Conservation (phyloP, 2,329 filamentous ascomycete genomes). For the Colletotrichum sp. region DNA sequence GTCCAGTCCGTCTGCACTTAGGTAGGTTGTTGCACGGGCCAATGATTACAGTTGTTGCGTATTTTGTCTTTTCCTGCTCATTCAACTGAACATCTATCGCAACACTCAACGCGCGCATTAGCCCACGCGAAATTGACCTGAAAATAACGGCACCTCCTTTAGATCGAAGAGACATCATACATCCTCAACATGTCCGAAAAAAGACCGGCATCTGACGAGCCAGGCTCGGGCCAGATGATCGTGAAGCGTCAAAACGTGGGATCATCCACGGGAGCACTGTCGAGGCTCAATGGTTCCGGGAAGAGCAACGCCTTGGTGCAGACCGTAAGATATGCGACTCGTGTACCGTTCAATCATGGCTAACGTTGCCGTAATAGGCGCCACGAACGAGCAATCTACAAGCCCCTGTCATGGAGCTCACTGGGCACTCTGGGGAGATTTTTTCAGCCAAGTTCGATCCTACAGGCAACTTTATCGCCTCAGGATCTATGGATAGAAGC, state of each 20-base stretch:
- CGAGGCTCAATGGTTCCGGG: constrained; percentile 55
- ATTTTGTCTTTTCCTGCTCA: neutral
- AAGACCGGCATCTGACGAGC: constrained; percentile 84
- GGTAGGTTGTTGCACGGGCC: neutral
- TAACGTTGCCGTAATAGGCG: constrained; percentile 54
- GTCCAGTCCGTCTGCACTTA: neutral
- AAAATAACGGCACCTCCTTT: neutral
- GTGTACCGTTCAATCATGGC: neutral
- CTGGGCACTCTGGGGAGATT: constrained; percentile 82
- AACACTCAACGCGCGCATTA: neutral
- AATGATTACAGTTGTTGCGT: neutral
- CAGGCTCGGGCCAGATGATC: constrained; percentile 78
- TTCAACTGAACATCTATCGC: neutral
- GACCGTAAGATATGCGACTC: constrained; percentile 42
- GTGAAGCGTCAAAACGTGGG: constrained; percentile 87
- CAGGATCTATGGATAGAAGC: constrained; percentile 91
- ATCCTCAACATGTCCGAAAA: constrained; percentile 85
- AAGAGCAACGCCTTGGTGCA: constrained; percentile 53
- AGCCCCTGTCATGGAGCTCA: constrained; percentile 92
- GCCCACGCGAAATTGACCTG: neutral
- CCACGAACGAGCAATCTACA: constrained; percentile 83
- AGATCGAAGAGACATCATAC: neutral
- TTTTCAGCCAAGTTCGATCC: constrained; percentile 92
- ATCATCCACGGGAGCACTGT: constrained; percentile 50
- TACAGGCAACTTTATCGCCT: constrained; percentile 86